These are phyloP conservation scores for Talaromyces sp. DNA, from an alignment of 2,329 filamentous ascomycete species.

Conservation along the genomic window DNA sequence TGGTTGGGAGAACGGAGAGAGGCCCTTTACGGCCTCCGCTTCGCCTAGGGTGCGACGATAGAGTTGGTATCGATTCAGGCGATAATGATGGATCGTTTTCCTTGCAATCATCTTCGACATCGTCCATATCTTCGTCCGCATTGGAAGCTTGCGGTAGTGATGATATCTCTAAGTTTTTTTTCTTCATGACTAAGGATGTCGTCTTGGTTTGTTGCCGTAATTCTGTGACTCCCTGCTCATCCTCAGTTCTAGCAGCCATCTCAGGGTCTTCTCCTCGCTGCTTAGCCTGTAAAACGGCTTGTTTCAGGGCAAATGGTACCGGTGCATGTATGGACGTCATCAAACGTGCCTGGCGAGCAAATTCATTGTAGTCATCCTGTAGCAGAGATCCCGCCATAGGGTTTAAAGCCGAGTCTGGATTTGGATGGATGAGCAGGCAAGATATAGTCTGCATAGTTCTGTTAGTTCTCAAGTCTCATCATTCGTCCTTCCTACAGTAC, in stretches of 20 bases:
- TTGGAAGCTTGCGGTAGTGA: background rate
- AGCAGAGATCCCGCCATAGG: slow-evolving; percentile 55
- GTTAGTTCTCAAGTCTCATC: background rate
- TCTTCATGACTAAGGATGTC: slow-evolving; percentile 30
- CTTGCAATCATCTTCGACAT: slow-evolving; percentile 38
- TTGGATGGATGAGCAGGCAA: slow-evolving; percentile 59
- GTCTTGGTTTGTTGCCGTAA: slow-evolving; percentile 16
- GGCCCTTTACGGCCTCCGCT: slow-evolving; percentile 39
- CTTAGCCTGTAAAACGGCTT: slow-evolving; percentile 50
- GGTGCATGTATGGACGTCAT: slow-evolving; percentile 60
- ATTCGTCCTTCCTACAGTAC: no score
- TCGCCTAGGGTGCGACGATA: slow-evolving; percentile 34
- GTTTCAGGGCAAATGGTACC: slow-evolving; percentile 43
- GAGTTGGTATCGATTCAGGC: slow-evolving; percentile 30
- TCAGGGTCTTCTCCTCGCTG: slow-evolving; percentile 48
- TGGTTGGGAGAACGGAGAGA: slow-evolving; percentile 36
- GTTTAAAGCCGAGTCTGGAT: slow-evolving; percentile 60
- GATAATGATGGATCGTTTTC: slow-evolving; percentile 47
- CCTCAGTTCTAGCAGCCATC: slow-evolving; percentile 23
- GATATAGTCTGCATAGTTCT: slow-evolving; percentile 48
- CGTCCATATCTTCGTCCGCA: slow-evolving; percentile 25
- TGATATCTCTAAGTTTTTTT: slow-evolving; percentile 13
- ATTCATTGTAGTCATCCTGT: slow-evolving; percentile 55
- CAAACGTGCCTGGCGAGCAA: slow-evolving; percentile 52
- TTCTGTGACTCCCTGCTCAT: slow-evolving; percentile 17